Evolutionary conservation across 805 yeast species (phyloP).

Genomic region (Wickerhamiella dianesei): DNA sequence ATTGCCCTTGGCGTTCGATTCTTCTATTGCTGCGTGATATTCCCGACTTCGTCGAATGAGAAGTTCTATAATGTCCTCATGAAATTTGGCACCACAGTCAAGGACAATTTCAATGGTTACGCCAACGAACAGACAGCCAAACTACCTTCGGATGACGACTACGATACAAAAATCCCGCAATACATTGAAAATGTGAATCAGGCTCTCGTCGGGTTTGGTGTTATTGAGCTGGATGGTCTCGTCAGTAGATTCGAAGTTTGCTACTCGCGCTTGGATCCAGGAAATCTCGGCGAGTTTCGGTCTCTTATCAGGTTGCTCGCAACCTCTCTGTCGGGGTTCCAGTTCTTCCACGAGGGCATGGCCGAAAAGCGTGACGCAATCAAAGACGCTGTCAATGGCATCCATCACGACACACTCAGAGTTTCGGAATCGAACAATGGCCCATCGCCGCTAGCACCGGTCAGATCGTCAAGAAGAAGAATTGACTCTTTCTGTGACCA

Average conservation of each 20-base stretch:
- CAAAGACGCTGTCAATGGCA: background rate
- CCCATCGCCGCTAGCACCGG: background rate
- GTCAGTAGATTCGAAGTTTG: constrained; percentile 13
- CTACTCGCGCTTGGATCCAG: constrained; percentile 19
- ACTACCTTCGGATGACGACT: constrained; percentile 13
- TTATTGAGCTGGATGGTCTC: constrained; percentile 10
- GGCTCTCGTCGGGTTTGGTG: constrained; percentile 6
- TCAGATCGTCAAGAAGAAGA: background rate
- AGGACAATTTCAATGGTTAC: background rate
- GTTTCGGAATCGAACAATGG: too few relatives aligned
- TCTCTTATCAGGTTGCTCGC: constrained; percentile 10
- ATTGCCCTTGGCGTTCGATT: constrained; percentile 14
- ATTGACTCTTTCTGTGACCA: background rate
- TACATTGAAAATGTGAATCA: background rate
- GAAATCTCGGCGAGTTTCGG: constrained; percentile 18
- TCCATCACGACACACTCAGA: background rate
- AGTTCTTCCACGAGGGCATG: constrained; percentile 11
- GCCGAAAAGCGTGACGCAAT: constrained; percentile 1
- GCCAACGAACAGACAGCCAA: background rate
- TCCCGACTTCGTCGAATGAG: constrained; percentile 20
- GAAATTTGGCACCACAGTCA: background rate
- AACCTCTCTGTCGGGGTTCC: constrained; percentile 8
- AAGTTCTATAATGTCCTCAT: constrained; percentile 6
- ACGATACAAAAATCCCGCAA: background rate
- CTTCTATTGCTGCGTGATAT: constrained; percentile 13